These are phyloP conservation scores for Gracilaria domingensis DNA, from an alignment of 23 red algal genomes.

Conservation along the genomic window DNA sequence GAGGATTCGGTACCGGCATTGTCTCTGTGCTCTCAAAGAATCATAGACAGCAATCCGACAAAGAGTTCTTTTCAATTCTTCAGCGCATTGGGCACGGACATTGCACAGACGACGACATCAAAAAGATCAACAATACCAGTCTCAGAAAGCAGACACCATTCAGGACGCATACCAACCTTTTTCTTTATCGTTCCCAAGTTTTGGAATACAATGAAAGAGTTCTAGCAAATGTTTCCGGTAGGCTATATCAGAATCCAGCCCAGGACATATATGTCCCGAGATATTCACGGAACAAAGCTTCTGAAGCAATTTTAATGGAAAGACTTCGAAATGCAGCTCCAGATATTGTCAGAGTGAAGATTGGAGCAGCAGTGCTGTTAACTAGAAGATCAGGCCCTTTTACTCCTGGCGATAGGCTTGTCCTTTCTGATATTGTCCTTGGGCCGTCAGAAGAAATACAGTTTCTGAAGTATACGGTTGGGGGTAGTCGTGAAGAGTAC, in stretches of 20 bases:
- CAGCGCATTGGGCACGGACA: not conserved
- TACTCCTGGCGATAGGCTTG: too few species aligned
- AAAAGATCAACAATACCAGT: not conserved
- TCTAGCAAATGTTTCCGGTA: not conserved
- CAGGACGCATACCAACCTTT: not conserved
- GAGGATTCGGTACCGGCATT: not conserved
- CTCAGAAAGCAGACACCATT: not conserved
- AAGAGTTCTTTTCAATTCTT: not conserved
- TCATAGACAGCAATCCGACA: not conserved
- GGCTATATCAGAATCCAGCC: not conserved
- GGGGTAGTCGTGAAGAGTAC: too few species aligned
- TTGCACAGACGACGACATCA: not conserved
- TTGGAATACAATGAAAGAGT: not conserved
- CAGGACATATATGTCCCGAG: not conserved
- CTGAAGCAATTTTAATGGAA: too few species aligned
- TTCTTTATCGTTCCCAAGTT: not conserved
- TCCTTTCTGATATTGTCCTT: too few species aligned
- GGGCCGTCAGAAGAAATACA: too few species aligned
- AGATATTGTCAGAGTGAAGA: not conserved
- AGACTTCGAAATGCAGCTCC: not conserved
- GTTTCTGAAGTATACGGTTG: too few species aligned
- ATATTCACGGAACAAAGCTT: not conserved
- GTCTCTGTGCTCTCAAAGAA: too few species aligned
- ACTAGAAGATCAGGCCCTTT: too few species aligned
- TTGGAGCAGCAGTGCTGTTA: too few species aligned